phyloP scores from a whole-genome alignment of 257 asterid genomes.

The Perilla frutescens region DNA sequence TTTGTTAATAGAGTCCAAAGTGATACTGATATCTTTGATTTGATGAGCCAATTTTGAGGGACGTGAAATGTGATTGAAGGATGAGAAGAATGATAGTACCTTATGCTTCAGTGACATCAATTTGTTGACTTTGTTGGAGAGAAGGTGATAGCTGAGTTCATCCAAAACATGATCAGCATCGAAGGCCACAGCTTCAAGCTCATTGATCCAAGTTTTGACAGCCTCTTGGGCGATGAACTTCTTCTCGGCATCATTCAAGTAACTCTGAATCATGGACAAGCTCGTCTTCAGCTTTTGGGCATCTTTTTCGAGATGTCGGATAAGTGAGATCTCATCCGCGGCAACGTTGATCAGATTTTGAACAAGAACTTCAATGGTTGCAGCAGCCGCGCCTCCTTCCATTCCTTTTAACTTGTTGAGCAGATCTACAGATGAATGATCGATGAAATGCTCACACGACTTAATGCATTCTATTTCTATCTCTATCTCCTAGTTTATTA shows the following conservation, averaged over 20 bases:
- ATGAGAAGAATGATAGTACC: neutral
- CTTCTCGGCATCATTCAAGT: neutral
- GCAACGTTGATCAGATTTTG: neutral
- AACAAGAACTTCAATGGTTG: neutral
- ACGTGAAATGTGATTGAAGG: neutral
- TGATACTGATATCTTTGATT: neutral
- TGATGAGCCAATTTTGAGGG: neutral
- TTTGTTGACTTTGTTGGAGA: neutral
- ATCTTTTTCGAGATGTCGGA: neutral
- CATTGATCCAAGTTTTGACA: neutral
- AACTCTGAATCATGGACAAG: neutral
- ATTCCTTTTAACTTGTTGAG: neutral
- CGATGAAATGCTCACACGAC: no score
- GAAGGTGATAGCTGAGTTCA: neutral
- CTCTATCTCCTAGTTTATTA: no score
- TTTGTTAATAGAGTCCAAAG: neutral
- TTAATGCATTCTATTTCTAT: no score
- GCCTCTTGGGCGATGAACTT: neutral
- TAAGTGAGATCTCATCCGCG: neutral
- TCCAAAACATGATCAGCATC: conserved; percentile 17
- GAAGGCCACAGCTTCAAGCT: neutral
- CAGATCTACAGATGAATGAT: no score
- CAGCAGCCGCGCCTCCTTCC: neutral
- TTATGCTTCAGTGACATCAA: neutral
- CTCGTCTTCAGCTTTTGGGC: neutral